phyloP scores from a whole-genome alignment of 179 eudicot species.

The Drosera spatulata region DNA sequence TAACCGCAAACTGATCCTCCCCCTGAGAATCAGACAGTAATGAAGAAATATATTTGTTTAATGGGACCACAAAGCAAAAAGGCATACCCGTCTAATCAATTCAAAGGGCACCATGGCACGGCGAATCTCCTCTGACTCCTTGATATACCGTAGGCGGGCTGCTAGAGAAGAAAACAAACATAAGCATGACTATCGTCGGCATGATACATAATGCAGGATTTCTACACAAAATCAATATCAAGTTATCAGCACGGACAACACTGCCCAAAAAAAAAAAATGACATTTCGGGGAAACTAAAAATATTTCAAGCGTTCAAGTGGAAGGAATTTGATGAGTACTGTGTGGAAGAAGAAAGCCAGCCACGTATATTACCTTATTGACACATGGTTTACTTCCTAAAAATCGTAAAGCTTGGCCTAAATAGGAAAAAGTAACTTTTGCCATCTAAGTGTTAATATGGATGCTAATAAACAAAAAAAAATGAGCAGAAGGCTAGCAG shows the following conservation, averaged over 20 bases:
- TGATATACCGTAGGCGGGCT: conserved; percentile 42
- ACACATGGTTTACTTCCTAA: no score
- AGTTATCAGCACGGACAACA: not conserved
- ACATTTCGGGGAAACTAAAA: no score
- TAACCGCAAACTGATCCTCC: not conserved
- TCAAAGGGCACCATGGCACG: conserved; percentile 68
- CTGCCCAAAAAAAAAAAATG: not conserved
- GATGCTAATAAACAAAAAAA: no score
- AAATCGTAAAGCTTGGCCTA: no score
- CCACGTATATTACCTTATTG: no score
- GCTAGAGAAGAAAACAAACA: conserved; percentile 12
- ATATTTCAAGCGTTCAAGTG: no score
- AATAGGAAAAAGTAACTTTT: no score
- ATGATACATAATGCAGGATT: not conserved
- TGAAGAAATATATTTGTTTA: not conserved
- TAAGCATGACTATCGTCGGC: not conserved
- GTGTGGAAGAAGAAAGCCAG: no score
- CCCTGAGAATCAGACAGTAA: not conserved
- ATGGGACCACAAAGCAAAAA: not conserved
- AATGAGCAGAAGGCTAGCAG: no score
- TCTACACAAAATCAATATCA: not conserved
- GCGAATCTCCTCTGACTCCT: conserved; percentile 75
- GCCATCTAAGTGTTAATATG: no score
- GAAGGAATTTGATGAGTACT: no score
- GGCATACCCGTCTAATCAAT: conserved; percentile 60